phyloP scores from a whole-genome alignment of 1,284 basidiomycete genomes.

The Puccinia hordei region DNA sequence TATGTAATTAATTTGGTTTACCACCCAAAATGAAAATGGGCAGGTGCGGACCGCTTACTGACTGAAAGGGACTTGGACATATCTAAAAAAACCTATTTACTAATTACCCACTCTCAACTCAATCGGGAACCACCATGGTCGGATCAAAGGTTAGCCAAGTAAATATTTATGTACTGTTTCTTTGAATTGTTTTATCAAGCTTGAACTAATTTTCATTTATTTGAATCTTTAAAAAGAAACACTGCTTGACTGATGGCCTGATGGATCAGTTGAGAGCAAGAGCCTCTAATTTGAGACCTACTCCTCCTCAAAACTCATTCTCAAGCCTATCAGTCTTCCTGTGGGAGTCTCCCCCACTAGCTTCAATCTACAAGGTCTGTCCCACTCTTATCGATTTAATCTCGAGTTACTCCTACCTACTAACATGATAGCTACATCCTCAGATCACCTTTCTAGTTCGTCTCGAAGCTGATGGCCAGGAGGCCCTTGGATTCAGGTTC shows the following conservation, averaged over 20 bases:
- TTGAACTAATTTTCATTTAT: no score
- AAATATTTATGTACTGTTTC: no score
- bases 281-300: not conserved
- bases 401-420: not conserved
- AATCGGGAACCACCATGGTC: no score
- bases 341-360: conserved; percentile 39
- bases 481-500: conserved; percentile 32
- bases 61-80: no score
- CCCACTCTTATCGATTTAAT: not conserved
- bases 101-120: no score
- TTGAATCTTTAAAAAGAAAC: no score
- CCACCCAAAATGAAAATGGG: no score
- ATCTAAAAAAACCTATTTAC: no score
- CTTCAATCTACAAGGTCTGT: conserved; percentile 10
- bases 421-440: not conserved
- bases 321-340: conserved; percentile 29
- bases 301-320: not conserved
- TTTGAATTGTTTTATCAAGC: no score
- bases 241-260: conserved; percentile 21
- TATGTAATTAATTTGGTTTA: no score
- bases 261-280: conserved; percentile 32
- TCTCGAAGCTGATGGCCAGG: conserved; percentile 31
- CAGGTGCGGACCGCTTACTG: no score
- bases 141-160: no score
- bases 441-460: conserved; percentile 40